These are phyloP conservation scores for Coniferiporia weirii DNA, from an alignment of 1,284 basidiomycete species.

Conservation along the genomic window DNA sequence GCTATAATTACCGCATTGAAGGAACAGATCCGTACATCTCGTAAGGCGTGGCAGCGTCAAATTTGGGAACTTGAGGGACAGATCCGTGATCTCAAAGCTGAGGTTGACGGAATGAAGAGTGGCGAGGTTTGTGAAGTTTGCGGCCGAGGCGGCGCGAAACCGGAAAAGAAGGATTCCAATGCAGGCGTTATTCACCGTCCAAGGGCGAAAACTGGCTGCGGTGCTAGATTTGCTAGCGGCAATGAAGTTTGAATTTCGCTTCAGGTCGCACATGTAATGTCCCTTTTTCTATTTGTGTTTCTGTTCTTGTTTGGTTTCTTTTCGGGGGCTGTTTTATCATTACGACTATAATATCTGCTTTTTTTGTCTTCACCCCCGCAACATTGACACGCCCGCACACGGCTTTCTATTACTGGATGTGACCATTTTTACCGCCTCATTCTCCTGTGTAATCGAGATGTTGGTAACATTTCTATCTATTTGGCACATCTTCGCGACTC, in stretches of 20 bases:
- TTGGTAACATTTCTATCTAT: neutral
- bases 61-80: slow-evolving; percentile 72
- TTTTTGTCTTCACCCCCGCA: neutral
- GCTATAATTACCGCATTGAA: slow-evolving; percentile 50
- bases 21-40: slow-evolving; percentile 54
- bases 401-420: neutral
- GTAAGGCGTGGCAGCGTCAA: slow-evolving; percentile 63
- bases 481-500: neutral
- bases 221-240: slow-evolving; percentile 31
- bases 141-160: slow-evolving; percentile 40
- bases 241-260: slow-evolving; percentile 14
- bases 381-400: neutral
- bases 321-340: neutral
- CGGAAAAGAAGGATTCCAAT: slow-evolving; percentile 20
- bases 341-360: neutral
- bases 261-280: neutral
- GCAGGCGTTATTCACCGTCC: slow-evolving; percentile 59
- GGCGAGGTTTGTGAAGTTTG: slow-evolving; percentile 51
- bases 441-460: neutral
- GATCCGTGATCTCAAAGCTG: slow-evolving; percentile 61
- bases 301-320: neutral
- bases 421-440: slow-evolving; percentile 2
- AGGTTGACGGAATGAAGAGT: slow-evolving; percentile 52
- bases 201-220: slow-evolving; percentile 39
- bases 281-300: neutral